Evolutionary conservation across 441 rosid genomes (phyloP).

Genomic region (Corymbia citriodora): DNA sequence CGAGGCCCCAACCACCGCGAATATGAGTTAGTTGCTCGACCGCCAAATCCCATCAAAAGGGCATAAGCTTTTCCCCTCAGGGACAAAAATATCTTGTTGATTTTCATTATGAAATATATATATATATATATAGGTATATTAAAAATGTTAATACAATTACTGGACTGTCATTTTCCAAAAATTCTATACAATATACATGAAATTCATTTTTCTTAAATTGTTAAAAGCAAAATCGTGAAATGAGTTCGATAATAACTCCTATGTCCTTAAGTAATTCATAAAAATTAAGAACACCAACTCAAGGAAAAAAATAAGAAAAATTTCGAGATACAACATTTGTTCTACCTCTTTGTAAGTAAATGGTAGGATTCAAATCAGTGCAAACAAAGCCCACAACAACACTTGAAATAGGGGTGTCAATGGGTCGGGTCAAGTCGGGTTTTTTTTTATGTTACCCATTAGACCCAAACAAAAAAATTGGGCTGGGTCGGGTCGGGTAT

Average conservation of each 20-base stretch:
- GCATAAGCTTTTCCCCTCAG: neutral
- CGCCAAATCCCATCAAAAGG: neutral
- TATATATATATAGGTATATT: neutral
- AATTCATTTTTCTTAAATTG: neutral
- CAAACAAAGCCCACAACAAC: too few relatives aligned
- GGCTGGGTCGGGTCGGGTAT: too few relatives aligned
- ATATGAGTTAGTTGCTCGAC: neutral
- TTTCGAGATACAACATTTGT: neutral
- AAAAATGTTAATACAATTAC: neutral
- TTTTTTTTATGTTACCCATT: too few relatives aligned
- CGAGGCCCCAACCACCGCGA: neutral
- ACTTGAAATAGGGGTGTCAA: too few relatives aligned
- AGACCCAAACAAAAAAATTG: too few relatives aligned
- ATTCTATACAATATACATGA: neutral
- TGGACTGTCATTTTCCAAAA: neutral
- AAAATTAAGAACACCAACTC: neutral
- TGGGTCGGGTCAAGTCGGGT: too few relatives aligned
- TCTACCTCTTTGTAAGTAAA: too few relatives aligned
- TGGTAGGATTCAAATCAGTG: too few relatives aligned
- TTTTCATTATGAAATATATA: neutral
- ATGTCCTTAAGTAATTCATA: neutral
- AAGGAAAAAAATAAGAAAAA: neutral
- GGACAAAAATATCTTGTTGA: neutral
- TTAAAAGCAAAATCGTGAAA: neutral
- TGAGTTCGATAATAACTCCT: neutral